Evolutionary conservation across 2,329 filamentous ascomycete species (phyloP).

Genomic region (Pezicula neosporulosa): DNA sequence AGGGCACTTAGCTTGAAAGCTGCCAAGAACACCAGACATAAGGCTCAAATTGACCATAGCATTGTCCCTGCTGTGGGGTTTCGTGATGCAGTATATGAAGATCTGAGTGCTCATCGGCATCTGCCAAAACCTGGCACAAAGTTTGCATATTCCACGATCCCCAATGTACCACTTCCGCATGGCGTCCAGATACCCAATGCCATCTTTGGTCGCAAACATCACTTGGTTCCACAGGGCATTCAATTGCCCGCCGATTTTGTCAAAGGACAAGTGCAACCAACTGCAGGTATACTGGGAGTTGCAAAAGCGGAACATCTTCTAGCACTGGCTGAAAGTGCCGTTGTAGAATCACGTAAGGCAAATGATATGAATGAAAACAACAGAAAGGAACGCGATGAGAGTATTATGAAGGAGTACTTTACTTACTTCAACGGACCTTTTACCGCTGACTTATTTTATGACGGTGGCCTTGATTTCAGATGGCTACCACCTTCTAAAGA

Average conservation of each 20-base stretch:
- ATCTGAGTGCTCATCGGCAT: background rate
- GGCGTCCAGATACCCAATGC: constrained; percentile 38
- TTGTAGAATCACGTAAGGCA: background rate
- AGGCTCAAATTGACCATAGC: background rate
- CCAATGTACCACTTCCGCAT: constrained; percentile 28
- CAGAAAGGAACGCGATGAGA: background rate
- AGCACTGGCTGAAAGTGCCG: background rate
- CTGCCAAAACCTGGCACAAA: background rate
- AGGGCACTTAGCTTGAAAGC: background rate
- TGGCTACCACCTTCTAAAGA: constrained; percentile 18
- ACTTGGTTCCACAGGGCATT: constrained; percentile 30
- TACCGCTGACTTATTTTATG: constrained; percentile 42
- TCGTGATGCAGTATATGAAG: background rate
- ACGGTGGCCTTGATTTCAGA: constrained; percentile 40
- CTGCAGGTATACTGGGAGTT: constrained; percentile 28
- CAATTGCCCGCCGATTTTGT: constrained; percentile 14
- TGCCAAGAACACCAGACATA: background rate
- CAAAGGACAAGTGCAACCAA: constrained; percentile 33
- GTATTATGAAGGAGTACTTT: background rate
- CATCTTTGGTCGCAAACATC: constrained; percentile 41
- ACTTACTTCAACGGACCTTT: constrained; percentile 33
- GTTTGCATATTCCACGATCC: constrained; percentile 25
- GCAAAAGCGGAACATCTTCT: background rate
- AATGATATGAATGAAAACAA: background rate
- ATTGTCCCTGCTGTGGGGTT: background rate